Percentiles rank a stretch among this genome's conserved stretches.
Conservation (phyloP, 768 basidiomycete genomes). For the Pulveroboletus sp. region DNA sequence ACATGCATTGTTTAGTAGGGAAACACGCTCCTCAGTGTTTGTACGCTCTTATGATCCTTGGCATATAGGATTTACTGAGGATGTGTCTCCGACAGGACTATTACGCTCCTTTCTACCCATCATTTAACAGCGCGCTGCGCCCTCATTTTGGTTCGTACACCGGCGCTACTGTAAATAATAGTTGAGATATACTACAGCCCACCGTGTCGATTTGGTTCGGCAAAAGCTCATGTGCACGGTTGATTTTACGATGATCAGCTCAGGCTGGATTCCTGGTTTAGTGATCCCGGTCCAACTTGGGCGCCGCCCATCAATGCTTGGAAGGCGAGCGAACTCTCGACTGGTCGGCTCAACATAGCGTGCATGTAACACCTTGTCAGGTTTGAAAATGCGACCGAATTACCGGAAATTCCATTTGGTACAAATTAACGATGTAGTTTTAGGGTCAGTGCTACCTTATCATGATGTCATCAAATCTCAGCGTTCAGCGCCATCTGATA, state of each 20-base stretch:
- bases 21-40: background rate
- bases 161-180: background rate
- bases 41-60: background rate
- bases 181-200: background rate
- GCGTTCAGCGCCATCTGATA: too few relatives aligned
- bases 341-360: background rate
- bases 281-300: background rate
- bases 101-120: background rate
- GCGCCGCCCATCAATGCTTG: too few relatives aligned
- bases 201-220: too few relatives aligned
- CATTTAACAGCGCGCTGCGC: background rate
- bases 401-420: too few relatives aligned
- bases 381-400: background rate
- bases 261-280: background rate
- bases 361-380: conserved; percentile 1
- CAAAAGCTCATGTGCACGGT: conserved; percentile 5
- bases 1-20: conserved; percentile 7
- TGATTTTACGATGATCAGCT: background rate
- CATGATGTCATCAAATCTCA: too few relatives aligned
- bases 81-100: background rate
- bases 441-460: too few relatives aligned
- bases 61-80: background rate
- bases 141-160: background rate
- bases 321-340: too few relatives aligned
- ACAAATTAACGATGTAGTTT: too few relatives aligned